phyloP scores from a whole-genome alignment of 2,329 filamentous ascomycete genomes.

The Apiospora aurea region DNA sequence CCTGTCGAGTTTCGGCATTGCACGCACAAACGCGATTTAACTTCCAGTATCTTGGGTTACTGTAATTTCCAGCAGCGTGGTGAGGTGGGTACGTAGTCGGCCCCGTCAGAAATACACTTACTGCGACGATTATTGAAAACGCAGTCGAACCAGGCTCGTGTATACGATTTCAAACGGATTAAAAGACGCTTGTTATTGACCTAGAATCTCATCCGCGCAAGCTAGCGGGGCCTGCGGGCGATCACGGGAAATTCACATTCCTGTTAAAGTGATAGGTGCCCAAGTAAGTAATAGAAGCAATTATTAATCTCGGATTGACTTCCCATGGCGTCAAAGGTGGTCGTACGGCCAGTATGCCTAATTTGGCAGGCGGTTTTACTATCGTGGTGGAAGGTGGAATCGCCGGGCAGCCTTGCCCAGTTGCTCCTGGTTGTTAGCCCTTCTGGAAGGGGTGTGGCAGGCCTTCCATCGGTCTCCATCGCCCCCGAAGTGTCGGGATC shows the following conservation, averaged over 20 bases:
- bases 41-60: conserved; percentile 1
- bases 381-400: not conserved
- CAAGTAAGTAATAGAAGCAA: not conserved
- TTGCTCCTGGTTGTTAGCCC: not conserved
- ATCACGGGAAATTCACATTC: conserved; percentile 3
- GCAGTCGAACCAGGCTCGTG: not conserved
- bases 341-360: not conserved
- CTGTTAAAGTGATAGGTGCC: not conserved
- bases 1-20: conserved; percentile 1
- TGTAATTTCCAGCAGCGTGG: conserved; percentile 16
- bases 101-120: not conserved
- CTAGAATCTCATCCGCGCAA: conserved; percentile 9
- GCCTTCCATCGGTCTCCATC: conserved; percentile 17
- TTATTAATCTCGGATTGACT: not conserved
- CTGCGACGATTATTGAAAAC: not conserved
- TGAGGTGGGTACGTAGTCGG: not conserved
- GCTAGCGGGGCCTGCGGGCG: conserved; percentile 9
- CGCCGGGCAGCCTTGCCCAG: conserved; percentile 4
- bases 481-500: conserved; percentile 17
- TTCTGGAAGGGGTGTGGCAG: conserved; percentile 12
- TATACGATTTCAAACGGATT: not conserved
- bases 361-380: conserved; percentile 1
- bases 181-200: not conserved
- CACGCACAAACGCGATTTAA: not conserved
- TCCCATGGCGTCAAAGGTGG: not conserved